A percentile compares a stretch with the other conserved stretches of the same genome.
Evolutionary conservation across 2,329 filamentous ascomycete species (phyloP).

Genomic region (Cordyceps militaris): DNA sequence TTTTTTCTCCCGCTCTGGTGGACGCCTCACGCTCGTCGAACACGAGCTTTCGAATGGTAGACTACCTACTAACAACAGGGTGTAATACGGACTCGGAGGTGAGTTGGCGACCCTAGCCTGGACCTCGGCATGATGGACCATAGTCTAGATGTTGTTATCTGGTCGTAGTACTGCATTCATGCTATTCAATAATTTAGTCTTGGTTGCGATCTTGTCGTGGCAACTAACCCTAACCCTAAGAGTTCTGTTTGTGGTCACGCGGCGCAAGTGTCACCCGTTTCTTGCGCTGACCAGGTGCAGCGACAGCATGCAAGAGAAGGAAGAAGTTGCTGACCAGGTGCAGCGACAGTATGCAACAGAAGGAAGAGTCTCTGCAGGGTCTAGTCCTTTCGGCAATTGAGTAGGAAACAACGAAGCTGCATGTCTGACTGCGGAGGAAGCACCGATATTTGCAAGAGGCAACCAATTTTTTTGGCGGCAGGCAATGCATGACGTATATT

Average conservation of each 20-base stretch:
- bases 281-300: neutral
- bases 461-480: neutral
- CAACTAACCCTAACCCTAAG: too few relatives aligned
- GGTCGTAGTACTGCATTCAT: neutral
- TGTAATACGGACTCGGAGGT: neutral
- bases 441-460: too few relatives aligned
- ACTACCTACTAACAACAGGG: neutral
- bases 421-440: too few relatives aligned
- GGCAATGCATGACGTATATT: neutral
- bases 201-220: neutral
- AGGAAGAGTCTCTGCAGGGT: neutral
- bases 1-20: neutral
- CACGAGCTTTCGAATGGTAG: neutral
- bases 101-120: neutral
- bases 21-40: neutral
- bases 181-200: too few relatives aligned
- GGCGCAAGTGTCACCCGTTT: neutral
- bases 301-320: neutral
- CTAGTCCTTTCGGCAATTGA: too few relatives aligned
- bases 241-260: neutral
- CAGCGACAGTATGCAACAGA: neutral
- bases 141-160: neutral
- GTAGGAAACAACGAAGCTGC: too few relatives aligned
- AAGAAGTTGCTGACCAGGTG: neutral
- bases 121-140: neutral